A percentile compares a stretch with the other conserved stretches of the same genome.
Conservation (phyloP, 2,329 filamentous ascomycete genomes). For the Colletotrichum sp. region DNA sequence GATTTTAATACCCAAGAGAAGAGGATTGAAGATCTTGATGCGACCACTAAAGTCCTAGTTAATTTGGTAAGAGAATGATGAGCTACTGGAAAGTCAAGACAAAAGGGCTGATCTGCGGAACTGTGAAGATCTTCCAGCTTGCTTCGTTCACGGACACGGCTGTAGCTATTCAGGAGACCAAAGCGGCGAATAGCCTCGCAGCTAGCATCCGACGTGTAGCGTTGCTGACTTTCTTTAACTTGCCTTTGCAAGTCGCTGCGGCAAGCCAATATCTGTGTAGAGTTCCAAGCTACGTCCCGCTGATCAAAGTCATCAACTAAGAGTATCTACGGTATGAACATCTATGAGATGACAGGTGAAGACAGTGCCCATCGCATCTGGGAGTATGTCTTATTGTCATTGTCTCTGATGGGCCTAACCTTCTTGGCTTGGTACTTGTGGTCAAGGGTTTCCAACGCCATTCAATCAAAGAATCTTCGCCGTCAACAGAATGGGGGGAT, state of each 20-base stretch:
- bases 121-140: not conserved
- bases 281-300: not conserved
- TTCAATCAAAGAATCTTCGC: not conserved
- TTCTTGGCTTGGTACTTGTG: not conserved
- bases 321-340: not conserved
- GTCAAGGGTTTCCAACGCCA: not conserved
- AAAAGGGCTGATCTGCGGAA: not conserved
- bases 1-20: not conserved
- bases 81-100: not conserved
- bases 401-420: not conserved
- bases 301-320: not conserved
- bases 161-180: not conserved
- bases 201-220: not conserved
- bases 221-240: not conserved
- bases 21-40: not conserved
- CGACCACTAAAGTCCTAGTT: not conserved
- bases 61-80: not conserved
- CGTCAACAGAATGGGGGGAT: not conserved
- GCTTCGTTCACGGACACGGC: not conserved
- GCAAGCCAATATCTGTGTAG: not conserved
- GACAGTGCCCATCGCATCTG: not conserved
- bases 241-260: not conserved
- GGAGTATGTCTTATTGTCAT: not conserved
- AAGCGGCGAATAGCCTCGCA: not conserved
- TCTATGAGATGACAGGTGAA: not conserved